These are phyloP conservation scores for Trichoderma sp. DNA, from an alignment of 2,329 filamentous ascomycete species.

Conservation along the genomic window DNA sequence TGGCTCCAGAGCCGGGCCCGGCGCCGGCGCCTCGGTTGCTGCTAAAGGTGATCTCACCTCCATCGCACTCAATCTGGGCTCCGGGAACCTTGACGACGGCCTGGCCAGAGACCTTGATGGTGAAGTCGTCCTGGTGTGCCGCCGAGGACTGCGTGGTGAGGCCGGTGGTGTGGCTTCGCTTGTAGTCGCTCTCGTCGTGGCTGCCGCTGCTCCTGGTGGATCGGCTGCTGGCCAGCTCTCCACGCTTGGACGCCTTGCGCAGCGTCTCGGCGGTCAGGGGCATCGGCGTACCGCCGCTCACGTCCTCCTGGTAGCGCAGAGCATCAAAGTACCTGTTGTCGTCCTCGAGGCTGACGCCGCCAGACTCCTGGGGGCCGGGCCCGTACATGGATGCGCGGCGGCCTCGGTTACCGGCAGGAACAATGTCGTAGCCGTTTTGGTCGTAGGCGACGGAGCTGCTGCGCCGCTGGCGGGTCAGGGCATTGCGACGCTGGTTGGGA, in stretches of 20 bases:
- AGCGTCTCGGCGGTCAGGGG: conserved; percentile 60
- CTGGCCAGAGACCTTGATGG: conserved; percentile 60
- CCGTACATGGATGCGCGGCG: conserved; percentile 49
- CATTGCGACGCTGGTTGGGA: conserved; percentile 39
- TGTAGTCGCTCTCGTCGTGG: conserved; percentile 65
- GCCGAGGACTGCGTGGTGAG: conserved; percentile 55
- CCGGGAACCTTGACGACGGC: conserved; percentile 60
- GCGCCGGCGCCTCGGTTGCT: conserved; percentile 34
- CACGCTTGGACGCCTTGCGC: conserved; percentile 51
- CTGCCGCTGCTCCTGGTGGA: conserved; percentile 62
- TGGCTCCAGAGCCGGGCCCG: conserved; percentile 20
- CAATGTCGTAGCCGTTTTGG: conserved; percentile 44
- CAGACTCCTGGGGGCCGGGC: conserved; percentile 39
- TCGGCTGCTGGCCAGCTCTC: conserved; percentile 54
- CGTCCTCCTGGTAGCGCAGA: conserved; percentile 55
- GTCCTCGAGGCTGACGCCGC: conserved; percentile 41
- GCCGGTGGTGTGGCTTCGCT: conserved; percentile 62
- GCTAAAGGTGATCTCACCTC: conserved; percentile 62
- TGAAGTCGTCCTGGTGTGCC: conserved; percentile 59
- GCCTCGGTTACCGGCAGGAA: conserved; percentile 42
- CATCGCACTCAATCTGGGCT: conserved; percentile 62
- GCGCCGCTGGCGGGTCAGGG: conserved; percentile 41
- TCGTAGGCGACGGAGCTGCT: conserved; percentile 45
- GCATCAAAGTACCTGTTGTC: conserved; percentile 47
- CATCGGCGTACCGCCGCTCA: conserved; percentile 49